Conservation (phyloP, 164 flowering plant species). For the Sedum album region DNA sequence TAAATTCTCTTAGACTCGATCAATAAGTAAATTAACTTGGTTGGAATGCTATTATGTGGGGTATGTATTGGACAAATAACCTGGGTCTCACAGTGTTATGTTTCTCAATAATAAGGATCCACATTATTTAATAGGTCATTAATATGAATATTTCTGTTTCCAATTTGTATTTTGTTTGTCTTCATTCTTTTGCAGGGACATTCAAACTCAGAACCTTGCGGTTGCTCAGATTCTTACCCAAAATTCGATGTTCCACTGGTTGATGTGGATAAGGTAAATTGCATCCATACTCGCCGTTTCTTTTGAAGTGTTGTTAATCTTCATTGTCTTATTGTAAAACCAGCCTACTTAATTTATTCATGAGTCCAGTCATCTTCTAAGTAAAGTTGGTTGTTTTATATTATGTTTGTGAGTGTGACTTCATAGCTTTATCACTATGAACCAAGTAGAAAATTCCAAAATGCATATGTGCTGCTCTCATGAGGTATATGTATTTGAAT, state of each 20-base stretch:
- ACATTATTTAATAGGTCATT: background rate
- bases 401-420: background rate
- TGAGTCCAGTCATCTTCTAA: background rate
- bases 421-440: background rate
- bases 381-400: background rate
- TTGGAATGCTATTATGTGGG: background rate
- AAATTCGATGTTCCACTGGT: slow-evolving; percentile 76
- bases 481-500: background rate
- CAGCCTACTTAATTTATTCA: background rate
- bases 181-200: slow-evolving; percentile 31
- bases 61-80: no score
- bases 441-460: background rate
- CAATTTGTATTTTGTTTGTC: background rate
- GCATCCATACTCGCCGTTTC: background rate
- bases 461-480: background rate
- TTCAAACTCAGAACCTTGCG: slow-evolving; percentile 27
- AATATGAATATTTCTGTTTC: background rate
- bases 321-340: no score
- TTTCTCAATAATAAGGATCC: no score
- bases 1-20: no score
- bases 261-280: slow-evolving; percentile 92
- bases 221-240: slow-evolving; percentile 63
- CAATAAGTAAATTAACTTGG: background rate
- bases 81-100: no score
- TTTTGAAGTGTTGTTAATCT: background rate